phyloP scores from a whole-genome alignment of 768 basidiomycete species.

The Podaxis sp. region DNA sequence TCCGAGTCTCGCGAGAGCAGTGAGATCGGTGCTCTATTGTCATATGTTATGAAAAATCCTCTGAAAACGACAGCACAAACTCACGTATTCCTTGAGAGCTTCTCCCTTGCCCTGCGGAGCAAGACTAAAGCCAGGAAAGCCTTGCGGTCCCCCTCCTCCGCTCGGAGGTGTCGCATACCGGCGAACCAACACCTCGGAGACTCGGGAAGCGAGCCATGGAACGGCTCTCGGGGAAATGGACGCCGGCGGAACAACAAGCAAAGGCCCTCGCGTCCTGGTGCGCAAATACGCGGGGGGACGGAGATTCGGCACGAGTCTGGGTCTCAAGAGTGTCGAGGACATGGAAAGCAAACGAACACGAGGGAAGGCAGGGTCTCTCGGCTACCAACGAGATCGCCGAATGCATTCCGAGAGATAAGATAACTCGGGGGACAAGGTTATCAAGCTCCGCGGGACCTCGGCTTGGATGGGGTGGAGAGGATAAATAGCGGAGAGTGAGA shows the following conservation, averaged over 20 bases:
- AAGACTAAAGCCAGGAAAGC: conserved; percentile 57
- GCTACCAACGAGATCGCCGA: not conserved
- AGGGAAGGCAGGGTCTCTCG: not conserved
- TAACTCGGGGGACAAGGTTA: not conserved
- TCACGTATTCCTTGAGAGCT: conserved; percentile 73
- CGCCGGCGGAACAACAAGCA: not conserved
- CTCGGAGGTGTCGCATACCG: conserved; percentile 27
- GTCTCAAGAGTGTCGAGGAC: not conserved
- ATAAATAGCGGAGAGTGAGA: not conserved
- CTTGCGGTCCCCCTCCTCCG: conserved; percentile 34
- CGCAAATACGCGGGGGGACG: not conserved
- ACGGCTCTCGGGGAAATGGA: not conserved
- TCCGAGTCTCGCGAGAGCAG: conserved; percentile 76
- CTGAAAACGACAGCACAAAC: conserved; percentile 15
- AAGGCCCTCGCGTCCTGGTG: not conserved
- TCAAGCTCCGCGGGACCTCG: not conserved
- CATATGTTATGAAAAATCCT: not conserved
- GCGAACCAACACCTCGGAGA: not conserved
- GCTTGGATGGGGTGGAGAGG: not conserved
- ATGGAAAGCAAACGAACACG: not conserved
- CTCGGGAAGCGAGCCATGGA: not conserved
- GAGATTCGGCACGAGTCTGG: not conserved
- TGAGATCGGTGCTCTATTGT: conserved; percentile 73
- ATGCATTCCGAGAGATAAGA: not conserved
- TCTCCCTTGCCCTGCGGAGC: conserved; percentile 70